phyloP scores from a whole-genome alignment of 257 asterid genomes.

The Mentha longifolia region DNA sequence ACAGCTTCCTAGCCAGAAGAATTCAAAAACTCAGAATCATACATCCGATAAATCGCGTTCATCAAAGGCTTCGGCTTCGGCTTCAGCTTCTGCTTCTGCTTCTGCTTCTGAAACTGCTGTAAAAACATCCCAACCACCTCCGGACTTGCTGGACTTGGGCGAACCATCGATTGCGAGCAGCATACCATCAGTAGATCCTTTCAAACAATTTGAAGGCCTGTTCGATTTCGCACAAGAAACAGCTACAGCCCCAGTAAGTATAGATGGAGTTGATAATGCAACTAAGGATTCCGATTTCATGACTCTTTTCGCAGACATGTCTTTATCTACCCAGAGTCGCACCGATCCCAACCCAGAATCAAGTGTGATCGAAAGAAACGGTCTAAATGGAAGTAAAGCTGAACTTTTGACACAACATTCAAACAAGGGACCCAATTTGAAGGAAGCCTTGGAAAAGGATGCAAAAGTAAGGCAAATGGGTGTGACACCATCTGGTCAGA shows the following conservation, averaged over 20 bases:
- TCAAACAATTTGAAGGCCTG: constrained; percentile 88
- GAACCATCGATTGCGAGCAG: constrained; percentile 57
- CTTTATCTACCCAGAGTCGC: constrained; percentile 46
- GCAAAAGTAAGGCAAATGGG: constrained; percentile 95
- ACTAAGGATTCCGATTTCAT: constrained; percentile 57
- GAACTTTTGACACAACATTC: constrained; percentile 38
- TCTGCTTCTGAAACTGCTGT: constrained; percentile 44
- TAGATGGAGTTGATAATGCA: constrained; percentile 41
- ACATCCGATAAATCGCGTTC: constrained; percentile 52
- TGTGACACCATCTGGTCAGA: constrained; percentile 81
- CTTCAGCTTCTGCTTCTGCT: constrained; percentile 45
- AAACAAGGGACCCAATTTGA: constrained; percentile 73
- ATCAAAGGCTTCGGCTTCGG: constrained; percentile 43
- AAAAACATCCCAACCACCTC: constrained; percentile 72
- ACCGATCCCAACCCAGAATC: constrained; percentile 36
- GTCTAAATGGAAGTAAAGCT: constrained; percentile 41
- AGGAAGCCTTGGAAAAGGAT: constrained; percentile 85
- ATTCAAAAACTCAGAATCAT: constrained; percentile 47
- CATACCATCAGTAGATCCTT: constrained; percentile 69
- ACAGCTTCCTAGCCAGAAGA: constrained; percentile 56
- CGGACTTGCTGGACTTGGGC: constrained; percentile 87
- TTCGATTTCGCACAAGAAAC: constrained; percentile 60
- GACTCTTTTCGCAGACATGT: constrained; percentile 66
- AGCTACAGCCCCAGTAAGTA: constrained; percentile 34
- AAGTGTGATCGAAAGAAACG: constrained; percentile 44